Evolutionary conservation across 148 eudicot species (phyloP), one percentile per base, ranked within the genome.

Genomic region (Hydrangea macrophylla): DNA sequence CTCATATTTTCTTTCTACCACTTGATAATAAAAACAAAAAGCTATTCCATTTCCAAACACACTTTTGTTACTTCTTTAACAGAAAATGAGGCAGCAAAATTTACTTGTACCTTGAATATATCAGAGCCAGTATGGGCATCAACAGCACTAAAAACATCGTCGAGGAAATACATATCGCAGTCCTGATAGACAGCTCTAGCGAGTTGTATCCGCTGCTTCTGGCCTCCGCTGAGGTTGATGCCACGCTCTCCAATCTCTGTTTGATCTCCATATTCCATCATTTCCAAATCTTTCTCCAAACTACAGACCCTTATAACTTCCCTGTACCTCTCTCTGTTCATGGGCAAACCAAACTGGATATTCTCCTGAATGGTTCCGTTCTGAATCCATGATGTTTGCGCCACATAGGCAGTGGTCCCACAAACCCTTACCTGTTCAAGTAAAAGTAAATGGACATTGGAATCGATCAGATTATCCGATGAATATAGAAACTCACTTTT

Each of bases 171-270:
- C 6, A 94, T 85, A 67, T 94, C 98, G 61, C 88, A 90, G 65
- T 90, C 92, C 78, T 94, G 98, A 79, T 90, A 94, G 33, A 94
- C 93, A 68, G 99, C 99, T 69, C 99, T 72, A 20, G 99, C 99
- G 12, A 94, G 96, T 57, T 94, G 99, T 62, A 91, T 87, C 28
- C 97, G 64, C 75, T 94, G 99, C 79, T 94, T 94, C 68, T 94
- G 99, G 23, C 99, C 99, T 50, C 99, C 97, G 65, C 99, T 94
- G 40, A 94, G 88, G 66, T 94, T 94, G 69, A 94, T 94, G 17
- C 97, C 99, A 45, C 96, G 97, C 74, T 94, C 99, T 62, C 99
- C 99, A 11, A 94, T 94, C 82, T 94, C 99, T 28, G 99, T 94
- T 73, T 91, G 96, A 79, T 94, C 98, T 7, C 97, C 97, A 60